Conservation (phyloP, 208 protist genomes). For the Cochliopodium minus region DNA sequence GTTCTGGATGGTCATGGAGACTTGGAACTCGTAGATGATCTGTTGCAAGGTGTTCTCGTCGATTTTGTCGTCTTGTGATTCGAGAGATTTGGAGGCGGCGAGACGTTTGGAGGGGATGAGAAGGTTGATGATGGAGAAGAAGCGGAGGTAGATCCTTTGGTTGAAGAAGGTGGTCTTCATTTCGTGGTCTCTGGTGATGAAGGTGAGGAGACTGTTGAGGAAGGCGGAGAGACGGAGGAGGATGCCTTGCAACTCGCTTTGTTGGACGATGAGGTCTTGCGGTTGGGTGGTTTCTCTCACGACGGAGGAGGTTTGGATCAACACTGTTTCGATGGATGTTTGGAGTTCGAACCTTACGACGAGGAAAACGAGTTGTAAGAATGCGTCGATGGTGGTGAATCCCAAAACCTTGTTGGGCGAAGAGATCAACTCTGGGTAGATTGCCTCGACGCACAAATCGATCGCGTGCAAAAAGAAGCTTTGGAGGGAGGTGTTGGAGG, state of each 20-base stretch:
- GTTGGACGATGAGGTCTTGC: too few relatives aligned
- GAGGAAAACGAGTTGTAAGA: constrained; percentile 71
- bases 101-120: constrained; percentile 54
- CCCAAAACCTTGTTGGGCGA: background rate
- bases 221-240: background rate
- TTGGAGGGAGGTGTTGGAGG: too few relatives aligned
- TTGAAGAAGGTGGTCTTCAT: constrained; percentile 63
- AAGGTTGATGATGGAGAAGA: constrained; percentile 77
- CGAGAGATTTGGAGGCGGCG: constrained; percentile 20
- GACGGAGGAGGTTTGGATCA: too few relatives aligned
- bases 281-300: too few relatives aligned
- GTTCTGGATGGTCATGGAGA: constrained; percentile 61
- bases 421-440: background rate
- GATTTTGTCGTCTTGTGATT: constrained; percentile 13
- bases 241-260: background rate
- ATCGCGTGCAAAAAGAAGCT: too few relatives aligned
- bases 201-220: background rate
- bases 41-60: constrained; percentile 18
- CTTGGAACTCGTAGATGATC: constrained; percentile 13
- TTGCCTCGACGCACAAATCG: too few relatives aligned
- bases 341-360: constrained; percentile 62
- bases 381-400: constrained; percentile 48
- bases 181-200: constrained; percentile 15
- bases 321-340: too few relatives aligned
- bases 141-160: constrained; percentile 85